phyloP scores from a whole-genome alignment of 345 rosid genomes.

The Garcia nutans region DNA sequence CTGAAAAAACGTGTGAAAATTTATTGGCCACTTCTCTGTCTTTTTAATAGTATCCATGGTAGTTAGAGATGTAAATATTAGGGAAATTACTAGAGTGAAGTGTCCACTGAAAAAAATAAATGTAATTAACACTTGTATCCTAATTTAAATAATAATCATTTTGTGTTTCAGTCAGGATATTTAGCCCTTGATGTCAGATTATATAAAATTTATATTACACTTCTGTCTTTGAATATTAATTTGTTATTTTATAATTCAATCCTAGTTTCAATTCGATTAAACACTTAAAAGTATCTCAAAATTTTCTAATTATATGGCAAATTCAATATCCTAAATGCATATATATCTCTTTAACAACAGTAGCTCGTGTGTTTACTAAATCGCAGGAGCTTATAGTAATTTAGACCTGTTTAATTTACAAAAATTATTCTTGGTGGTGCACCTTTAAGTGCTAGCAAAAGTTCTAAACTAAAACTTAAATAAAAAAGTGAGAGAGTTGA shows the following conservation, averaged over 20 bases:
- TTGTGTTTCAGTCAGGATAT: neutral
- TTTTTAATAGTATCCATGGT: neutral
- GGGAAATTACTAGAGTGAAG: neutral
- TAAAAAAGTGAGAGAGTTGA: neutral
- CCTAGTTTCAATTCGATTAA: neutral
- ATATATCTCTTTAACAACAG: neutral
- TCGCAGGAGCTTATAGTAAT: neutral
- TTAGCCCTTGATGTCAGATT: neutral
- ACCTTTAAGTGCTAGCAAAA: neutral
- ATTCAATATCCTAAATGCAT: neutral
- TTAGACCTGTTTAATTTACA: neutral
- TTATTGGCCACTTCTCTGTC: neutral
- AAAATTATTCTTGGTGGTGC: neutral
- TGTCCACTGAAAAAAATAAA: neutral
- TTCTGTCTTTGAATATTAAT: neutral
- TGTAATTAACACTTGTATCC: neutral
- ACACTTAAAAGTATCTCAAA: neutral
- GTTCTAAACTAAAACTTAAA: neutral
- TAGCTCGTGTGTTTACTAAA: neutral
- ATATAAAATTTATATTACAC: neutral
- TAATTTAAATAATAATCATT: too few species aligned
- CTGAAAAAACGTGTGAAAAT: neutral
- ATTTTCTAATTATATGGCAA: neutral
- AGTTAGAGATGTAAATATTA: neutral
- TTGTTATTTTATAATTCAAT: neutral